Conservation (phyloP, 345 rosid genomes). For the Citrus australasica region DNA sequence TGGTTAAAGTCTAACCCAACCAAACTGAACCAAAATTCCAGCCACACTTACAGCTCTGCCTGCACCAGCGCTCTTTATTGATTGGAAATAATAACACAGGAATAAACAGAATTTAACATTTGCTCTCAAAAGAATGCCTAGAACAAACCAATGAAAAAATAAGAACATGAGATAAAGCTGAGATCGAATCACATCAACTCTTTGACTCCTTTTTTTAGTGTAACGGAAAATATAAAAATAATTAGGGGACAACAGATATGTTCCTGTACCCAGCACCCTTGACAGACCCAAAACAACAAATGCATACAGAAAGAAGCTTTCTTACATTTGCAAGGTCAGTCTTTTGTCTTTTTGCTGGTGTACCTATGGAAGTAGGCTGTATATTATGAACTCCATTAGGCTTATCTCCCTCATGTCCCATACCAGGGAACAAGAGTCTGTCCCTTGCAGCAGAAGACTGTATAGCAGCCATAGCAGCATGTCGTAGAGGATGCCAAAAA, state of each 20-base stretch:
- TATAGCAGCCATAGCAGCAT: constrained; percentile 79
- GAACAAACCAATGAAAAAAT: too few relatives aligned
- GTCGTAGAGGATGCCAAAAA: constrained; percentile 69
- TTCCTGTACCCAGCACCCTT: not conserved
- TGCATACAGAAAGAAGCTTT: constrained; percentile 2
- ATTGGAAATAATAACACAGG: too few relatives aligned
- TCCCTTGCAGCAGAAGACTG: constrained; percentile 87
- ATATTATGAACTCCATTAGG: constrained; percentile 21
- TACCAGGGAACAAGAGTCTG: constrained; percentile 49
- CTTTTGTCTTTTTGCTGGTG: constrained; percentile 64
- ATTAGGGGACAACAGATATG: not conserved
- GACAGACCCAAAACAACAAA: not conserved
- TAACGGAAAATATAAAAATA: too few relatives aligned
- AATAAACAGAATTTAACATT: too few relatives aligned
- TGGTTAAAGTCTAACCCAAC: not conserved
- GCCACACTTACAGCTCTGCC: not conserved
- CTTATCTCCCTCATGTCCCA: constrained; percentile 21
- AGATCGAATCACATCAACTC: too few relatives aligned
- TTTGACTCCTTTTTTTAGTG: too few relatives aligned
- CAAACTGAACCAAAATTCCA: not conserved
- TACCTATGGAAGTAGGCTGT: constrained; percentile 24
- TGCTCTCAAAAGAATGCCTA: too few relatives aligned
- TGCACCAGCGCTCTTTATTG: not conserved
- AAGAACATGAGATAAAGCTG: too few relatives aligned
- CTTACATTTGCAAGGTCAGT: constrained; percentile 36